Percentiles rank a stretch among this genome's conserved stretches.
Conservation (phyloP, 768 basidiomycete species). For the Suillus alpinus region DNA sequence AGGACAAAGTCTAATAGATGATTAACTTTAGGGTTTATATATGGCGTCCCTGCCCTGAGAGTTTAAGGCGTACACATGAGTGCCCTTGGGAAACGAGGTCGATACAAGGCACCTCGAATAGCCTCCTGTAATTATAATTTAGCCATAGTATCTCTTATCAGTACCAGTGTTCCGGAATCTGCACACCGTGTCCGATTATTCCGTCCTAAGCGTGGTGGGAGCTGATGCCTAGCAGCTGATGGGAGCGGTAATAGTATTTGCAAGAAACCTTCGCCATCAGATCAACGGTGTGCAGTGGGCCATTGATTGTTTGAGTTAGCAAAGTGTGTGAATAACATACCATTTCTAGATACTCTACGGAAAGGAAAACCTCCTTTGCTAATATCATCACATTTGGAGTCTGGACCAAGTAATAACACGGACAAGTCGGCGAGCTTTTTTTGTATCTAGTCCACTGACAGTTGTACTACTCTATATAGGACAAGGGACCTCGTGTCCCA, state of each 20-base stretch:
- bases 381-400: too few relatives aligned
- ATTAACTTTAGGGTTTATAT: conserved; percentile 9
- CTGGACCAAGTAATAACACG: too few relatives aligned
- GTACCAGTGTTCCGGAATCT: background rate
- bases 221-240: background rate
- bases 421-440: background rate
- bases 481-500: background rate
- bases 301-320: background rate
- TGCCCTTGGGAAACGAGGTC: conserved; percentile 1
- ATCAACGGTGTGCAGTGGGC: too few relatives aligned
- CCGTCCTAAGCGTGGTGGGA: background rate
- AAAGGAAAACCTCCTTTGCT: too few relatives aligned
- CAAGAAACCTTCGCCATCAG: background rate
- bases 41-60: conserved; percentile 16
- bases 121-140: background rate
- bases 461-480: background rate
- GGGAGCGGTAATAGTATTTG: background rate
- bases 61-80: conserved; percentile 1
- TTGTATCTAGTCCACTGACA: background rate
- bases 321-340: background rate
- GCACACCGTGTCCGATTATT: background rate
- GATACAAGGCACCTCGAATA: background rate
- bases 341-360: too few relatives aligned
- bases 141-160: background rate
- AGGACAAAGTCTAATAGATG: background rate